These are phyloP conservation scores for Astrothelium macrocarpum DNA, from an alignment of 495 filamentous ascomycete genomes.

Conservation along the genomic window DNA sequence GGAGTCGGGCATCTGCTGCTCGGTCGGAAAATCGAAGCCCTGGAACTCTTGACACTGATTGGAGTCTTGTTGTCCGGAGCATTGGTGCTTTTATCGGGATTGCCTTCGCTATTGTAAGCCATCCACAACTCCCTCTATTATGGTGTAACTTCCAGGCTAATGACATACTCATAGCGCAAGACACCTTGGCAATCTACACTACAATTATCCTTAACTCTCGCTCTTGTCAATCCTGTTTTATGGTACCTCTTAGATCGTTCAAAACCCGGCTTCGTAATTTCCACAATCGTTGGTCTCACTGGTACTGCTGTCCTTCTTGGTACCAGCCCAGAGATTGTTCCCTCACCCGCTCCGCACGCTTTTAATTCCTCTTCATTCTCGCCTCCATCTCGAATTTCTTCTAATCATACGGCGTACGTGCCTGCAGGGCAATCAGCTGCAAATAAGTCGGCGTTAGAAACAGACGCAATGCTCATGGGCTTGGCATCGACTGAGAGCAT, in stretches of 20 bases:
- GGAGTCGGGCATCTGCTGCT: slow-evolving; percentile 10
- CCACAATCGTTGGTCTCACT: slow-evolving; percentile 55
- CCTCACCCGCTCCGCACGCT: slow-evolving; percentile 44
- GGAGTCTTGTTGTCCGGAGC: slow-evolving; percentile 73
- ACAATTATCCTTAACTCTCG: slow-evolving; percentile 82
- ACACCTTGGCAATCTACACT: slow-evolving; percentile 90
- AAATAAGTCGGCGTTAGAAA: slow-evolving; percentile 5
- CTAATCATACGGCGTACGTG: slow-evolving; percentile 8
- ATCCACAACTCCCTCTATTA: not conserved
- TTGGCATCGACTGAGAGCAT: slow-evolving; percentile 63
- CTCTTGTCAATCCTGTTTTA: slow-evolving; percentile 83
- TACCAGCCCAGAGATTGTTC: slow-evolving; percentile 67
- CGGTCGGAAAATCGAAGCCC: not conserved
- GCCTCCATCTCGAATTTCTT: not conserved
- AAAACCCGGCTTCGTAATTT: slow-evolving; percentile 69
- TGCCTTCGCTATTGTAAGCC: slow-evolving; percentile 84
- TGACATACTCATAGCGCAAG: slow-evolving; percentile 48
- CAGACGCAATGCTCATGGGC: slow-evolving; percentile 40
- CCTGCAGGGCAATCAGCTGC: not conserved
- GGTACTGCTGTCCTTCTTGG: slow-evolving; percentile 66
- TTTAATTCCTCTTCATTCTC: not conserved
- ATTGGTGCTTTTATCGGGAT: slow-evolving; percentile 93
- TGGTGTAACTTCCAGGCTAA: slow-evolving; percentile 1
- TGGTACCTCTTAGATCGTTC: slow-evolving; percentile 96
- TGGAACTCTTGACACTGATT: slow-evolving; percentile 37